phyloP scores from a whole-genome alignment of 1,284 basidiomycete species.

The Cryptococcus depauperatus region DNA sequence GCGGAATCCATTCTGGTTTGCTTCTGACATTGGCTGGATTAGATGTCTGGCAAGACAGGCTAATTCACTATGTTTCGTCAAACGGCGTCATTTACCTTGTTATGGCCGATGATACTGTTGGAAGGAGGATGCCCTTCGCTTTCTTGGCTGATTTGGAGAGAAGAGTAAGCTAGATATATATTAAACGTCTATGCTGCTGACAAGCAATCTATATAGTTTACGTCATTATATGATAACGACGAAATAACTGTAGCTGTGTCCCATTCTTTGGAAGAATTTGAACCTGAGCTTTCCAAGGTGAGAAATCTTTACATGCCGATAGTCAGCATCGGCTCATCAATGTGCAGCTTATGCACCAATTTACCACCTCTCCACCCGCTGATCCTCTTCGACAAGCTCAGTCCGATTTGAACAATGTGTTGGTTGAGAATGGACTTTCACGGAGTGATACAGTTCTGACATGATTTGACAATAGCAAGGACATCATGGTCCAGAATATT shows the following conservation, averaged over 20 bases:
- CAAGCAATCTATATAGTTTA: conserved; percentile 49
- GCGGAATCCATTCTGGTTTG: background rate
- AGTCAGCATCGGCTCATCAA: background rate
- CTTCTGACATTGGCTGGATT: background rate
- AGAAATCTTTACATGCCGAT: conserved; percentile 21
- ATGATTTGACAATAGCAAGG: conserved; percentile 51
- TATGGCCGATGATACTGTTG: conserved; percentile 85
- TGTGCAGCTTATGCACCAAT: conserved; percentile 66
- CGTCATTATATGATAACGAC: conserved; percentile 47
- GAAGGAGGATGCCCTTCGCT: conserved; percentile 85
- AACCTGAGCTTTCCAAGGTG: conserved; percentile 45
- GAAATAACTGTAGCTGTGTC: conserved; percentile 44
- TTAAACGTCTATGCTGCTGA: background rate
- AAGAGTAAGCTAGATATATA: conserved; percentile 45
- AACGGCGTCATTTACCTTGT: conserved; percentile 80
- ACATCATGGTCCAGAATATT: conserved; percentile 96
- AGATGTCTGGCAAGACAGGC: conserved; percentile 87
- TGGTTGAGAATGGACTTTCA: conserved; percentile 10
- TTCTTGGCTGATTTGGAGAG: conserved; percentile 82
- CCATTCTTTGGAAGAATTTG: conserved; percentile 47
- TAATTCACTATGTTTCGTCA: conserved; percentile 92
- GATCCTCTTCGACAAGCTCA: conserved; percentile 88
- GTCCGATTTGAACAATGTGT: conserved; percentile 77
- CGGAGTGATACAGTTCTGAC: background rate
- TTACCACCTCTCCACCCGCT: conserved; percentile 79